A percentile compares a stretch with the other conserved stretches of the same genome.
Conservation (phyloP, 2,329 filamentous ascomycete genomes). For the Fusarium acutatum region DNA sequence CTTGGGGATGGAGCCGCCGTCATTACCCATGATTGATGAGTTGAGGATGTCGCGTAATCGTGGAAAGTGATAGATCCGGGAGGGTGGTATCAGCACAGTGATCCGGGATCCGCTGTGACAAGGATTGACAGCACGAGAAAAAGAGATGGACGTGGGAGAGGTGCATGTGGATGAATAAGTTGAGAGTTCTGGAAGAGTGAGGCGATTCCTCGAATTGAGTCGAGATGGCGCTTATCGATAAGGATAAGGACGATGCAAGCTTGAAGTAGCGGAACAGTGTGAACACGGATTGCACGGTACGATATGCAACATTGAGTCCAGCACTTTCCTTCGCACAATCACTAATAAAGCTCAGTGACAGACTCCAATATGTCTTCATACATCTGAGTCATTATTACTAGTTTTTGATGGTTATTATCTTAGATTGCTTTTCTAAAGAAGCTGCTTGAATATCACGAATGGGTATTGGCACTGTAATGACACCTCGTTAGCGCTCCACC, state of each 20-base stretch:
- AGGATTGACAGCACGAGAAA: not conserved
- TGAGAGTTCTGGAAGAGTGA: conserved; percentile 3
- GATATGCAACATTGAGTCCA: accelerated
- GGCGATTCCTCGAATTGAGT: conserved; percentile 35
- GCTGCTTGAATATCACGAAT: accelerated
- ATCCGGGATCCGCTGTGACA: not conserved
- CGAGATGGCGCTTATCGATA: conserved; percentile 36
- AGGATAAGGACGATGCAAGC: not conserved
- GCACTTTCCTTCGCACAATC: accelerated
- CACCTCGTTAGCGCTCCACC: conserved; percentile 14
- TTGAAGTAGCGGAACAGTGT: not conserved
- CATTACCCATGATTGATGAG: conserved; percentile 85
- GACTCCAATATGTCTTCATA: accelerated
- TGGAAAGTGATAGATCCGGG: not conserved
- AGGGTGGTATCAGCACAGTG: not conserved
- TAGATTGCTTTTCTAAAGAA: accelerated
- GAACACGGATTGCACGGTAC: accelerated
- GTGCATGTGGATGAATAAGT: conserved; percentile 1
- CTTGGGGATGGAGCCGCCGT: conserved; percentile 95
- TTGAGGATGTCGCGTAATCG: not conserved
- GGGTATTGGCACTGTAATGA: conserved; percentile 25
- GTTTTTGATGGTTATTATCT: accelerated
- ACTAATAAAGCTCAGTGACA: too few relatives aligned
- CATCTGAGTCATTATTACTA: accelerated
- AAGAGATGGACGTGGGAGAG: not conserved